Base-by-base conservation (phyloP, 371 early-diverging fungal species). In the Apophysomyces variabilis region DNA sequence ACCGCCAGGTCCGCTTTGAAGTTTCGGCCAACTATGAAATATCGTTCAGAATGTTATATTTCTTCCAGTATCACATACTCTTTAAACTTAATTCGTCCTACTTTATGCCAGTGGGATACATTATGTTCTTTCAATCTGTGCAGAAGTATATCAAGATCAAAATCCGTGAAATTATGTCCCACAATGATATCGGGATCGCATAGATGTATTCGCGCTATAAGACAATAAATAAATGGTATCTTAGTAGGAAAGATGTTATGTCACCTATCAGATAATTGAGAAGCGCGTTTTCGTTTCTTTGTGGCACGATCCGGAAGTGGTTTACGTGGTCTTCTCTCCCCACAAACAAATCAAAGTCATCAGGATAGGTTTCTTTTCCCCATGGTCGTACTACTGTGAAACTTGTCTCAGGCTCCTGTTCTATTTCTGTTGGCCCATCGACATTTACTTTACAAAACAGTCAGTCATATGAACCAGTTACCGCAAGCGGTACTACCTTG, bases 141-240 rank as follows among this genome's bases (percentile, higher is more conserved):
- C 57, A 96, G 74, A 7, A 97, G 78, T 26, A 96, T 90, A 65
- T 93, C 94, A 37, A 97, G 80, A 61, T 90, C 93, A 69, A 95
- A 94, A 7, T 93, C 95, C 45, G 93, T 77, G 71, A 96, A 90
- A 70, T 95, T 95, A 82, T 97, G 97, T 18, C 96, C 95, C 11
- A 95, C 91, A 56, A 96, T 71, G 5, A 97, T 80, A 74, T 97
- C 97, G 0, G 96, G 96, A 67, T 97, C 97, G 7, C 71, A 41
- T 41, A 74, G 67, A 46, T 89, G 84, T 44, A 96, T 77, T 9
- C 80, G 73, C 12, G 92, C 88, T 47, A 63, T 9, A 4, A 12
- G 16, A n/a, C 8, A 58, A 43, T n/a, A 7, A 16, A 5, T 43
- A 18, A 13, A 18, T 4, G 18, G 7, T 39, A 11, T n/a, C 18